Conservation (phyloP, 2,329 filamentous ascomycete species). For the Sodiomyces alkalinus region DNA sequence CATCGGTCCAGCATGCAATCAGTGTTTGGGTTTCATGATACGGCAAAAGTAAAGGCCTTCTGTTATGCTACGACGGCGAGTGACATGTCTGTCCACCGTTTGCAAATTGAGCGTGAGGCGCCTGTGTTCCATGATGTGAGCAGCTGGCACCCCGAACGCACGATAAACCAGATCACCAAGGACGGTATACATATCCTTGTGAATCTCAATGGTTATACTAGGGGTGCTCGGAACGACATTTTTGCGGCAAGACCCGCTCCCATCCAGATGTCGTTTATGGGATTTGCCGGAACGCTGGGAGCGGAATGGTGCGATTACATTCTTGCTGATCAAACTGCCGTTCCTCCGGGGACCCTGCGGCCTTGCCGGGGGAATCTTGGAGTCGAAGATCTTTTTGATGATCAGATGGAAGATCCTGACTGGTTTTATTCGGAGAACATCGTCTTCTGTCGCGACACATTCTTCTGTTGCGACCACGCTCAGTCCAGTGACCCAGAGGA, state of each 20-base stretch:
- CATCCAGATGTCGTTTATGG: constrained; percentile 99
- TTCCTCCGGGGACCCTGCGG: constrained; percentile 67
- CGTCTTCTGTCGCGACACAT: constrained; percentile 84
- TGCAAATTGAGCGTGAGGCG: constrained; percentile 85
- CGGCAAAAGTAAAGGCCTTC: constrained; percentile 59
- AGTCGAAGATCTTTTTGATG: constrained; percentile 52
- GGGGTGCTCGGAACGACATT: constrained; percentile 91
- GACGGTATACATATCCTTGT: constrained; percentile 90
- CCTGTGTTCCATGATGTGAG: constrained; percentile 85
- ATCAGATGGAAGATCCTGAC: constrained; percentile 54
- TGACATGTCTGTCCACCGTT: constrained; percentile 75
- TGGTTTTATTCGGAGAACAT: constrained; percentile 98
- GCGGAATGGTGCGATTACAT: constrained; percentile 99
- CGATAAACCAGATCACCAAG: constrained; percentile 72
- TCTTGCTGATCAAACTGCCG: constrained; percentile 74
- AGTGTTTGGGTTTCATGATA: constrained; percentile 83
- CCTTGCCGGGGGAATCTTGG: constrained; percentile 63
- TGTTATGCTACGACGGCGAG: constrained; percentile 93
- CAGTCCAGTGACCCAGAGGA: constrained; percentile 71
- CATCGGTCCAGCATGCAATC: constrained; percentile 63
- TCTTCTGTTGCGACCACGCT: constrained; percentile 95
- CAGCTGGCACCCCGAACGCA: constrained; percentile 66
- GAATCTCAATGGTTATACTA: constrained; percentile 95
- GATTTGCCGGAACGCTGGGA: constrained; percentile 87
- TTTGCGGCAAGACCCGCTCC: constrained; percentile 90